Conservation (phyloP, 2,329 filamentous ascomycete species). For the Hypoxylon sp. region DNA sequence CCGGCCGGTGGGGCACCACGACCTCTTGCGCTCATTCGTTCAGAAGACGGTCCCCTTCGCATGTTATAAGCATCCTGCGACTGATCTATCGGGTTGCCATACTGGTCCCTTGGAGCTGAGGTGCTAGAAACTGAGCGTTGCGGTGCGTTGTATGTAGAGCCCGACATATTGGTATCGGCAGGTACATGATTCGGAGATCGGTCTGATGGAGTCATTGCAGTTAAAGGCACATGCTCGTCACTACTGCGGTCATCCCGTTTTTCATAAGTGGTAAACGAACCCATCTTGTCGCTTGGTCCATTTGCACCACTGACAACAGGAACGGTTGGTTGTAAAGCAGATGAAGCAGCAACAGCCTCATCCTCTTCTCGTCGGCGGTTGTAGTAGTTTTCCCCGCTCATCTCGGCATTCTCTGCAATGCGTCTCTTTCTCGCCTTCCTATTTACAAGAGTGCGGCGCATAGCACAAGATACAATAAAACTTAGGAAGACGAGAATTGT, state of each 20-base stretch:
- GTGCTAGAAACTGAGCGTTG: constrained; percentile 56
- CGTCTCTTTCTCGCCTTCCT: constrained; percentile 93
- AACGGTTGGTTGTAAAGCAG: constrained; percentile 66
- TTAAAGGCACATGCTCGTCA: constrained; percentile 79
- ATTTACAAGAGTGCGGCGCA: constrained; percentile 91
- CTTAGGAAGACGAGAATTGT: constrained; percentile 86
- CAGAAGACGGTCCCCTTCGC: constrained; percentile 60
- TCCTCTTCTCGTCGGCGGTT: constrained; percentile 72
- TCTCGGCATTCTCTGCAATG: constrained; percentile 93
- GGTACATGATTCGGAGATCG: constrained; percentile 61
- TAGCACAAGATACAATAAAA: constrained; percentile 89
- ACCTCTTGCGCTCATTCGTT: constrained; percentile 64
- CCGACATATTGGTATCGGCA: constrained; percentile 55
- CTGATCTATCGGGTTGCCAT: constrained; percentile 68
- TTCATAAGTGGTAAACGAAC: constrained; percentile 74
- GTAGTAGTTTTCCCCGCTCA: constrained; percentile 96
- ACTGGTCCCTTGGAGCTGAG: constrained; percentile 65
- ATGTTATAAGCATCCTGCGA: constrained; percentile 60
- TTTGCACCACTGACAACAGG: constrained; percentile 68
- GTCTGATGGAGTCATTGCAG: constrained; percentile 71
- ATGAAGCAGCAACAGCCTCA: constrained; percentile 53
- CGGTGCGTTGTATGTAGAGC: constrained; percentile 52
- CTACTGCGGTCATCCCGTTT: constrained; percentile 70
- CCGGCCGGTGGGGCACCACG: constrained; percentile 63
- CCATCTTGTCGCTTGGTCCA: constrained; percentile 59